Base-by-base conservation (phyloP, 768 basidiomycete genomes). In the Guyanaporus albipodus region DNA sequence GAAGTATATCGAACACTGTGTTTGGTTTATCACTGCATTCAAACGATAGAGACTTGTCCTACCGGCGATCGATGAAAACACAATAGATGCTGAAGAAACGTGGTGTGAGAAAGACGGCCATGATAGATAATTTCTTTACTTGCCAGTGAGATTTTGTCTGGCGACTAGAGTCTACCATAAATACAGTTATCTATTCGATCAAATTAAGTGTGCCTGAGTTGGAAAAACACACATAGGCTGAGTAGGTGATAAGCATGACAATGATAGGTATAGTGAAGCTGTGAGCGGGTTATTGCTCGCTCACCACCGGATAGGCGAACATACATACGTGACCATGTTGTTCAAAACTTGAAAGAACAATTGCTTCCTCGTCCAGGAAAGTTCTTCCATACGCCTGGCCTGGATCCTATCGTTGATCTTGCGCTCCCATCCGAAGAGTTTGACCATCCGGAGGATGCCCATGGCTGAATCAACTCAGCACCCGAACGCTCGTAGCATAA, bases 341-440 rank as follows among this genome's bases (percentile, higher is more conserved):
- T 73, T 75, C 50, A 72, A 41, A 19, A 85, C 54, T 21, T 72
- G 70, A 17, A 80, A 66, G 27, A 83, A 53, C 54, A 79, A 73
- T 22, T 72, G 64, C 55, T 74, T 77, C 69, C 71, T 74, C 39
- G 83, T 66, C 62, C 71, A 74, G 2, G 54, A 46, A 18, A 90
- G 64, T 60, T 90, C 87, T 10, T 75, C 74, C 32, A 80, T 75
- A 45, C 86, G 75, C 56, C 76, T 77, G 24, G 72, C 73, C 15
- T 71, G 66, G 36, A 90, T 68, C 41, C 70, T 70, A 12, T 72
- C 59, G n/a, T 73, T 67, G 57, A 83, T 75, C 40, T 77, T 73
- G 50, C 74, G 73, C 71, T 82, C 75, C 75, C 85, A 77, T 12
- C 74, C 85, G 53, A 88, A 86, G 32, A 87, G 67, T 61, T 87